Evolutionary conservation across 805 yeast species (phyloP), one percentile per base, ranked within the genome.

Genomic region (Komagataella pastoris): DNA sequence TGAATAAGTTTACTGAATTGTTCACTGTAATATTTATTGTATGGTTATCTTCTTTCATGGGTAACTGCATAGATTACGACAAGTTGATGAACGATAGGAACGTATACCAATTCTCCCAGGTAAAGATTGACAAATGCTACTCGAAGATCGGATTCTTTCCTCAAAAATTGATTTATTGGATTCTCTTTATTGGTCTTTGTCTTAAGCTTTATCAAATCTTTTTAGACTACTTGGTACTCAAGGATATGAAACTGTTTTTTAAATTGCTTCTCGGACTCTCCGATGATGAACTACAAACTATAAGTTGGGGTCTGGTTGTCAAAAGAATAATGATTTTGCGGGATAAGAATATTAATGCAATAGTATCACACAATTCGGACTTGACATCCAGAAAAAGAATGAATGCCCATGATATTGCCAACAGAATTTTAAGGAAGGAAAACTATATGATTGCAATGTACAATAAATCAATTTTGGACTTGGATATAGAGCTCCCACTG

Each of bases 401-500:
- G 51, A 91, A 87, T 60, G 96, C 98, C 3, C 97, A 90, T 64
- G 93, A 85, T 59, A 87, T 93, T 50, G 98, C 97, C 12, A 95
- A 93, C 62, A 73, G 99, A 53, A 85, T 93, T 52, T 90, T 93
- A 99, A 73, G 99, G 54, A 87, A 83, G 57, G 99, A 93, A 54
- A 93, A 93, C 62, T 93, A 90, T 64, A 75, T 89, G 74, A 88
- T 93, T 61, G 97, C 97, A 1, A 67, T 93, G 57, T 81, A 87
- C 59, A 90, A 88, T 65, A 86, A 82, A 57, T 80, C 85, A 53
- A 69, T 91, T 1, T 66, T 91, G 47, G 85, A 85, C 59, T 62
- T 88, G 17, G 80, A 83, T 1, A 55, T 79, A 3, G 81, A 83
- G 0, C 61, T 30, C 2, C 51, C 52, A 21, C 19, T 44, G 19